Evolutionary conservation across 2,329 filamentous ascomycete species (phyloP), one percentile per base, ranked within the genome.

Genomic region (Sporothrix schenckii): DNA sequence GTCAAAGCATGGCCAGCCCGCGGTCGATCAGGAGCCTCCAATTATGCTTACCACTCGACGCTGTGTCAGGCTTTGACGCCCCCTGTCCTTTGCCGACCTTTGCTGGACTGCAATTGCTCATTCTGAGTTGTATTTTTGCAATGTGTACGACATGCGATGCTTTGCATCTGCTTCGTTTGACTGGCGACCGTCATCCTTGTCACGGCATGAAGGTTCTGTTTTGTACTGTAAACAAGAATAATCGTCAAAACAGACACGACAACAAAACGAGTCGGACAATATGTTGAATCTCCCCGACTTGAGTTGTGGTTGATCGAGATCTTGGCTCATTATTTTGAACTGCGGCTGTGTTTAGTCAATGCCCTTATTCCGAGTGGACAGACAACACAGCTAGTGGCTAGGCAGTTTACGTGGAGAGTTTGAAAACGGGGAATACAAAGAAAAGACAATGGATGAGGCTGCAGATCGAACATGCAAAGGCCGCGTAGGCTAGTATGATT

Each of bases 11-110:
- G 44, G 44, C 61, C 61, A 39, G n/a, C 41, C 67, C 52, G 50
- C 34, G 24, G 67, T 69, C 67, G 67, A 69, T 69, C 67, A 69
- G 67, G 52, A 69, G 53, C 24, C 39, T 19, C 7, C 41, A 24
- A 24, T 69, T 61, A 60, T 69, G 67, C 67, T 69, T 69, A 61
- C 54, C 67, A n/a, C 67, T 16, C 11, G 41, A 58, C 9, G 21
- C 44, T 16, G 58, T 63, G n/a, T 63, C 39, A 63, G 41, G 21
- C 1, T 44, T 41, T 61, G 56, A 61, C 30, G 56, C 19, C 19
- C 21, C 19, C 30, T 41, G 21, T 13, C 34, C 13, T 27, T 21
- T 5, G 19, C 9, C 41, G 56, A 4, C 49, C 16, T 21, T 44
- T 16, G 41, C 14, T 13, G 16, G 11, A 13, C 2, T 2, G 27